A percentile compares a stretch with the other conserved stretches of the same genome.
Conservation (phyloP, 2,329 filamentous ascomycete species). For the Dactylellina sp. region DNA sequence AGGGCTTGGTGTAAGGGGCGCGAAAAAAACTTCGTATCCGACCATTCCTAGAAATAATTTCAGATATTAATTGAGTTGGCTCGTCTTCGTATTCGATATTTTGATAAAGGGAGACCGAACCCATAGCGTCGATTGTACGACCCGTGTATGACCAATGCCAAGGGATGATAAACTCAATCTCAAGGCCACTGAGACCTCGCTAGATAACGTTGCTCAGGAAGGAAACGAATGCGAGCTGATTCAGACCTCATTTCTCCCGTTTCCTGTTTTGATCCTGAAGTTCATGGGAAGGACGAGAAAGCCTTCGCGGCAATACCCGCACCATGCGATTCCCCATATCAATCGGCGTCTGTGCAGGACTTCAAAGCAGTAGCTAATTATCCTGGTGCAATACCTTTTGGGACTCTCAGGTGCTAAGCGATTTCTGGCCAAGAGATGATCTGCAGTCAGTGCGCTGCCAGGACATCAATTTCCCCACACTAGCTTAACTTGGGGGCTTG, state of each 20-base stretch:
- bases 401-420: slow-evolving; percentile 35
- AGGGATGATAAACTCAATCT: too few relatives aligned
- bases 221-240: background rate
- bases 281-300: background rate
- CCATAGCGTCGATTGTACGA: background rate
- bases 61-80: background rate
- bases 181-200: too few relatives aligned
- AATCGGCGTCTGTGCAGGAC: slow-evolving; percentile 26
- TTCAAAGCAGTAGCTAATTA: background rate
- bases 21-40: too few relatives aligned
- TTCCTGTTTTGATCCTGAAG: background rate
- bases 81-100: background rate
- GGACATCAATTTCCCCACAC: slow-evolving; percentile 28
- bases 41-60: too few relatives aligned
- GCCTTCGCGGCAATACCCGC: slow-evolving; percentile 42
- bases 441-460: slow-evolving; percentile 31
- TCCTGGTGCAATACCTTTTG: slow-evolving; percentile 11
- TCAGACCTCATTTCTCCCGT: background rate
- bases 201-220: too few relatives aligned
- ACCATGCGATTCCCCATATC: background rate
- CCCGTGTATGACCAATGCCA: background rate
- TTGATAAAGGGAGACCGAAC: too few relatives aligned
- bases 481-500: slow-evolving; percentile 13
- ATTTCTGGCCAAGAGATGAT: slow-evolving; percentile 21
- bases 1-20: too few relatives aligned